Base-by-base conservation (phyloP, 345 rosid species). In the Ricinus communis region DNA sequence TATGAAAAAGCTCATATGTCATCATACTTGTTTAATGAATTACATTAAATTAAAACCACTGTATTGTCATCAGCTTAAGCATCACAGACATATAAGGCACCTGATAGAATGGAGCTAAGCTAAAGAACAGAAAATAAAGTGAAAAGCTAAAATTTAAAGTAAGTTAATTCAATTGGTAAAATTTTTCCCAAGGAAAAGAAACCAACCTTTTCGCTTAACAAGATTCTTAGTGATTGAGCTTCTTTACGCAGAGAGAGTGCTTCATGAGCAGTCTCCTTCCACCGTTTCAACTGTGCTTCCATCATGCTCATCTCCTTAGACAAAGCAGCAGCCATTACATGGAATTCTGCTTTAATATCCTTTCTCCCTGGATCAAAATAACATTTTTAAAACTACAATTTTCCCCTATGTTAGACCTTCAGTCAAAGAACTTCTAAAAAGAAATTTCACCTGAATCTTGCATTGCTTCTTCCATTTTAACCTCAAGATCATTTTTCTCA, bases 221-320 rank as follows among this genome's bases (percentile, higher is more conserved):
- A 87, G 60, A 82, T 77, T 81, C 79, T 85, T 64, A 90, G 82
- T 49, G 86, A 75, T 57, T 80, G 79, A 56, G 91, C 84, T 88
- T 92, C 80, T 77, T 87, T 86, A 75, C 79, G 93, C 81, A 89
- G 78, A 58, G 90, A 82, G 69, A 81, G 74, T 41, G 92, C 90
- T 82, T 95, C 97, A 56, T 87, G 82, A 24, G 99, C 96, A 62
- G 85, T 85, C 74, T 84, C 87, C 87, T 90, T 92, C 97, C 99
- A 92, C 58, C 90, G 87, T 38, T 87, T 92, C 85, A 95, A 72
- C 80, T 92, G 99, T 49, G 83, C 75, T 84, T 92, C 96, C 97
- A 95, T 95, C 91, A 89, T 88, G 68, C 83, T 87, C 93, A 95
- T 84, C 84, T 92, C 99, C 77, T 87, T 95, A 5, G 96, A 92